Percentiles rank a stretch among this genome's conserved stretches.
phyloP scores from a whole-genome alignment of 2,329 filamentous ascomycete species.

The Seiridium unicorne region DNA sequence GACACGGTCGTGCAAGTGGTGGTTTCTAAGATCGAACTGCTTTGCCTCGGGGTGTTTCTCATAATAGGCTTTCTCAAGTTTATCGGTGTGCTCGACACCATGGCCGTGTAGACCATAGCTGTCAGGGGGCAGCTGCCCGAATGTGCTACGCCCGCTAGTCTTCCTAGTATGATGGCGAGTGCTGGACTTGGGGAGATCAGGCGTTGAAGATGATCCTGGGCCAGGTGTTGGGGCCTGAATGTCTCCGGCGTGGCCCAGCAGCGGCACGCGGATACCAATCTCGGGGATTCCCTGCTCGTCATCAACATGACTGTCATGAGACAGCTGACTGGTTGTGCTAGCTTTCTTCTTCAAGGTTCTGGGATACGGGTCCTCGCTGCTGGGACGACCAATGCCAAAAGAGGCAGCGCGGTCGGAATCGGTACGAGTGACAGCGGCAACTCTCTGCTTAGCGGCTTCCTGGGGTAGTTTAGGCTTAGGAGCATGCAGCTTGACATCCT shows the following conservation, averaged over 20 bases:
- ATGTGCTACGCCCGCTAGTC: constrained; percentile 66
- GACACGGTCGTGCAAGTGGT: constrained; percentile 53
- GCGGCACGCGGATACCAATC: constrained; percentile 88
- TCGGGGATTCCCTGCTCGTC: constrained; percentile 89
- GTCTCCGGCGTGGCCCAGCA: constrained; percentile 89
- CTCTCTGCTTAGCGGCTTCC: constrained; percentile 78
- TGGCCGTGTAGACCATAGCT: constrained; percentile 94
- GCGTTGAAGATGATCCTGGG: constrained; percentile 41
- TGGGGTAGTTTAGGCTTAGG: constrained; percentile 83
- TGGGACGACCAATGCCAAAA: constrained; percentile 75
- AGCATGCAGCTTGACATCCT: constrained; percentile 82
- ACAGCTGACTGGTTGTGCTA: constrained; percentile 52
- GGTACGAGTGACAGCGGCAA: constrained; percentile 82
- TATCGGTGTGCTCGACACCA: constrained; percentile 71
- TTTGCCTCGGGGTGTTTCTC: constrained; percentile 83
- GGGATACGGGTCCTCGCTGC: constrained; percentile 50
- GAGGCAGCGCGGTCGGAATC: constrained; percentile 84
- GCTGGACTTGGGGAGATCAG: constrained; percentile 34
- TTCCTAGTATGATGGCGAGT: constrained; percentile 65
- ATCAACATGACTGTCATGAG: constrained; percentile 53
- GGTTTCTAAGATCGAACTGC: constrained; percentile 67
- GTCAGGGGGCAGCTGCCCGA: constrained; percentile 70
- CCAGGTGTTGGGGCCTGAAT: constrained; percentile 91
- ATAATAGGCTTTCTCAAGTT: constrained; percentile 89
- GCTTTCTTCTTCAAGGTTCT: constrained; percentile 61